Evolutionary conservation across 768 basidiomycete species (phyloP), one percentile per base, ranked within the genome.

Genomic region (Lanmaoa rubissima): DNA sequence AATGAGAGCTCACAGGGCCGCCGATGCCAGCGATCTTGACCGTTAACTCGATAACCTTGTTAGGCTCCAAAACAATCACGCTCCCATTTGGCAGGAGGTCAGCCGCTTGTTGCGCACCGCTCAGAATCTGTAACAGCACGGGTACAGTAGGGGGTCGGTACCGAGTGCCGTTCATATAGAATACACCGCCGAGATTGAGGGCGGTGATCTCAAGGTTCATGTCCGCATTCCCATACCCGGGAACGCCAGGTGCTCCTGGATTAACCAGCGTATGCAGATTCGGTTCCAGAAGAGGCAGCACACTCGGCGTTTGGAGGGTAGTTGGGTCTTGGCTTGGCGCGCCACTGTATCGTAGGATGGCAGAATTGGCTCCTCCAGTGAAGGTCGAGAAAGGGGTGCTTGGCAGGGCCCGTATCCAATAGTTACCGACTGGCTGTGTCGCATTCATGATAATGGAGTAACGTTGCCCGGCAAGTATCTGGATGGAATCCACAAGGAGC

Each of bases 311-410:
- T 7, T 73, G 67, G 2, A 50, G 65, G 1, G 75, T 76, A 0
- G 71, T 76, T 1, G 82, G 82, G 38, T 82, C 69, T 24, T 58
- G 58, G 13, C 16, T 40, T 1, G 71, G 57, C 1, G 79, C 80
- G n/a, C 79, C 79, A 12, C 39, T 55, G 63, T 84, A 84, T 14
- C 79, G 76, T 9, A 83, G 68, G 44, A 84, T 82, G 2, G 81
- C 85, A 11, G 79, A 82, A 65, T 82, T 85, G 26, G 79, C 58
- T 21, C 82, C 82, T 17, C 71, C 74, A 1, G 53, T 2, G 44
- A 74, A 74, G 16, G 57, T 55, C 3, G 67, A 14, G 13, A 51
- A 59, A 12, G 58, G 40, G 1, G 53, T 48, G 46, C 51, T 71
- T 2, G 77, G 73, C 19, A 67, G 26, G 1, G 79, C 76, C 16